Evolutionary conservation across 441 rosid genomes (phyloP).

Genomic region (Euphorbia schlechtendalii): DNA sequence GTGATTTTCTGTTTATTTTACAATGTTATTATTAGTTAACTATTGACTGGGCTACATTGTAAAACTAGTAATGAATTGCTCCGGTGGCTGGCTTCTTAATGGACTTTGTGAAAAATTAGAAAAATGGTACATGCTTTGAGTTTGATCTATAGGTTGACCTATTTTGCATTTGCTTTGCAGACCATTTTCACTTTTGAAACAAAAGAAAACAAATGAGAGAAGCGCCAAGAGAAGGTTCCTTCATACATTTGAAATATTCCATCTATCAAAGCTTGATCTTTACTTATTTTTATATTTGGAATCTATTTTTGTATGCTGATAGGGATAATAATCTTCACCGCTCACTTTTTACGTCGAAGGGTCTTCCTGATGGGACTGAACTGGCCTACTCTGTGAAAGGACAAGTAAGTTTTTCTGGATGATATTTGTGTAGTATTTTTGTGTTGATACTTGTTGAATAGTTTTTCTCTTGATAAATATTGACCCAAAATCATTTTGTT

Average conservation of each 20-base stretch:
- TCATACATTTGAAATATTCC: not conserved
- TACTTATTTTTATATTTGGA: conserved; percentile 3
- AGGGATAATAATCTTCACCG: conserved; percentile 96
- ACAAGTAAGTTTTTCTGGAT: conserved; percentile 50
- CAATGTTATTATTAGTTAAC: not conserved
- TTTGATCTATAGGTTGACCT: conserved; percentile 13
- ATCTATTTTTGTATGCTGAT: conserved; percentile 15
- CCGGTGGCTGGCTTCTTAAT: not conserved
- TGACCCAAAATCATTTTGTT: not conserved
- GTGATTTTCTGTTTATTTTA: not conserved
- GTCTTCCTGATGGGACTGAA: conserved; percentile 88
- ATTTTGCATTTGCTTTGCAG: conserved; percentile 32
- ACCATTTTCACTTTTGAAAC: conserved; percentile 35
- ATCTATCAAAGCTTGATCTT: conserved; percentile 1
- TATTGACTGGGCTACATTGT: not conserved
- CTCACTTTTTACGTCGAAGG: conserved; percentile 77
- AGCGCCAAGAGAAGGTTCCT: conserved; percentile 62
- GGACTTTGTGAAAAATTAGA: not conserved
- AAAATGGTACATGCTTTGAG: not conserved
- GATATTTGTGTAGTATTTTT: not conserved
- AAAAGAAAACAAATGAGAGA: conserved; percentile 60
- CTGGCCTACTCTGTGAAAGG: conserved; percentile 80
- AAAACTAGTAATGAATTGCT: not conserved
- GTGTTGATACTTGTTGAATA: conserved; percentile 2
- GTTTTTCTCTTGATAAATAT: conserved; percentile 24